These are phyloP conservation scores for Chenopodium formosanum DNA, from an alignment of 148 eudicot species.

Conservation along the genomic window DNA sequence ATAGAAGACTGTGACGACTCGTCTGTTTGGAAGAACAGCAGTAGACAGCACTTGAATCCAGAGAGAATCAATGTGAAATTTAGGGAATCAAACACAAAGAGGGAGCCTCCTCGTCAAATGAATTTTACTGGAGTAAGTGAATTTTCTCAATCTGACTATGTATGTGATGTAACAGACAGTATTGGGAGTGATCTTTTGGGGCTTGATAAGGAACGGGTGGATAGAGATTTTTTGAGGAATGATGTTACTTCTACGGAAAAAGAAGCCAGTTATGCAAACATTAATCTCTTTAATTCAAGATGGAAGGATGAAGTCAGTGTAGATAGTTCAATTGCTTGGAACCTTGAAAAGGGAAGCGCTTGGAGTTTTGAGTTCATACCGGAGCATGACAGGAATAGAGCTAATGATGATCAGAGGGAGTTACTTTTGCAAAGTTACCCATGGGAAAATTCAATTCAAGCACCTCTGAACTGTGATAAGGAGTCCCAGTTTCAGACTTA, in stretches of 20 bases:
- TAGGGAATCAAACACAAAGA: constrained; percentile 25
- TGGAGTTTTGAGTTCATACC: constrained; percentile 22
- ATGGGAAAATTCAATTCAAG: constrained; percentile 31
- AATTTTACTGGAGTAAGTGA: constrained; percentile 24
- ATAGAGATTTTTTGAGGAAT: constrained; percentile 26
- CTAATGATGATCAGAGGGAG: constrained; percentile 18
- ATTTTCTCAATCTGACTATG: constrained; percentile 20
- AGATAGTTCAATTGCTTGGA: constrained; percentile 27
- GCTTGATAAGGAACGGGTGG: constrained; percentile 22
- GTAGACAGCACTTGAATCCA: constrained; percentile 11
- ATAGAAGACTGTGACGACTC: constrained; percentile 27
- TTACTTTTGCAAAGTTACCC: constrained; percentile 40
- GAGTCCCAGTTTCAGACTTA: constrained; percentile 33
- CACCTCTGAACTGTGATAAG: constrained; percentile 31
- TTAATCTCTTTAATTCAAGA: constrained; percentile 14
- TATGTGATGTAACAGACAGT: constrained; percentile 4
- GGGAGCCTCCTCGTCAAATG: constrained; percentile 24
- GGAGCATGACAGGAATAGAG: constrained; percentile 18
- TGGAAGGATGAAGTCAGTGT: constrained; percentile 31
- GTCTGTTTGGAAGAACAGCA: constrained; percentile 19
- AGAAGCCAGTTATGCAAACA: constrained; percentile 14
- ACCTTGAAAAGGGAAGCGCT: constrained; percentile 16
- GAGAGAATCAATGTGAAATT: constrained; percentile 21
- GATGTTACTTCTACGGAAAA: constrained; percentile 17
- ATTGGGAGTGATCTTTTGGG: constrained; percentile 14